Evolutionary conservation across 164 flowering plant genomes (phyloP).

Genomic region (Macadamia integrifolia): DNA sequence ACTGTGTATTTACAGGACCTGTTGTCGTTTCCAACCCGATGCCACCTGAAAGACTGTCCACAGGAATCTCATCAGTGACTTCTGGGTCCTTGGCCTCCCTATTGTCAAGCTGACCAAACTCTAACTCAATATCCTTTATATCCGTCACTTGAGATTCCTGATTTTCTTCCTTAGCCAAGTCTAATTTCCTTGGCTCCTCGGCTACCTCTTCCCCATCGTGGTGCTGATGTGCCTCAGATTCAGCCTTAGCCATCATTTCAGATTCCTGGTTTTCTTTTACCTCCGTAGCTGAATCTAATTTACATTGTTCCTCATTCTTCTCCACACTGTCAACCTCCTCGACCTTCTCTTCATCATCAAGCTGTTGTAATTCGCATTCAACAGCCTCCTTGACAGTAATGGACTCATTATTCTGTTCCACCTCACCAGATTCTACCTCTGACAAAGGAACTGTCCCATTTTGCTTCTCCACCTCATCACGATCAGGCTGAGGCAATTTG

Average conservation of each 20-base stretch:
- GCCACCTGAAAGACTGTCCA: neutral
- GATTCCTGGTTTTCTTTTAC: conserved; percentile 3
- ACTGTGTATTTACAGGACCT: neutral
- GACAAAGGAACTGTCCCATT: neutral
- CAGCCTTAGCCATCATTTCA: conserved; percentile 1
- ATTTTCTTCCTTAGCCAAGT: neutral
- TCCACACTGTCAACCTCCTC: neutral
- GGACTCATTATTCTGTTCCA: neutral
- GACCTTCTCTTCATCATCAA: neutral
- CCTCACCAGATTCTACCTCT: conserved; percentile 3
- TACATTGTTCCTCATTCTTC: conserved; percentile 6
- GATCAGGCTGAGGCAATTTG: neutral
- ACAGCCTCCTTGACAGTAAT: neutral
- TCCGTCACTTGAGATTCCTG: conserved; percentile 1
- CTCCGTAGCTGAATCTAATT: conserved; percentile 3
- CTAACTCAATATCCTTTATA: conserved; percentile 1
- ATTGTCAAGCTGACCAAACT: neutral
- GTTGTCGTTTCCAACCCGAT: neutral
- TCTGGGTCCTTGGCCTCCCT: conserved; percentile 1
- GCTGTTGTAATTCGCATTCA: conserved; percentile 2
- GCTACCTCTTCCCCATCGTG: neutral
- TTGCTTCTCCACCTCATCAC: conserved; percentile 2
- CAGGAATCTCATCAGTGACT: conserved; percentile 3
- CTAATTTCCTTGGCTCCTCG: conserved; percentile 7
- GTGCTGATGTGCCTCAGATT: conserved; percentile 6